phyloP scores from a whole-genome alignment of 495 filamentous ascomycete genomes.

The Xylaria acuta region DNA sequence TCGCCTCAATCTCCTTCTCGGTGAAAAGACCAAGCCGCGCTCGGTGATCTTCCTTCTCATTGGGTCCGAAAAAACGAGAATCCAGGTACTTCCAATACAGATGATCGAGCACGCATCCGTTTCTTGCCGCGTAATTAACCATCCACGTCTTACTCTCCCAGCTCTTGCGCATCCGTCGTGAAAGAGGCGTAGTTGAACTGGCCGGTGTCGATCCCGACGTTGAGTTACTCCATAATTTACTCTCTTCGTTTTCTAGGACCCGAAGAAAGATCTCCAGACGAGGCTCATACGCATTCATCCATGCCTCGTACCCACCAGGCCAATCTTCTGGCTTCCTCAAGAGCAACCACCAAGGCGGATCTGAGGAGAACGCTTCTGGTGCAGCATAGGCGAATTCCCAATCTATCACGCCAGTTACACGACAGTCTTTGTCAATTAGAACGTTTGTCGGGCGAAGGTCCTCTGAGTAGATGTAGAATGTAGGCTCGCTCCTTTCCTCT shows the following conservation, averaged over 20 bases:
- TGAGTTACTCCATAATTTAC: slow-evolving; percentile 2
- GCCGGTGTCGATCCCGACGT: neutral
- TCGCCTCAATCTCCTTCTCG: slow-evolving; percentile 30
- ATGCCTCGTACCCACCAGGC: slow-evolving; percentile 37
- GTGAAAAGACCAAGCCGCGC: slow-evolving; percentile 34
- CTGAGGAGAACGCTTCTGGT: slow-evolving; percentile 43
- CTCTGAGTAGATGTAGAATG: slow-evolving; percentile 32
- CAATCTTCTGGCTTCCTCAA: slow-evolving; percentile 42
- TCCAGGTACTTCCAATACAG: slow-evolving; percentile 39
- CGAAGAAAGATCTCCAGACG: slow-evolving; percentile 39
- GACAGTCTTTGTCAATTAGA: slow-evolving; percentile 30
- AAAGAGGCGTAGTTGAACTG: slow-evolving; percentile 17
- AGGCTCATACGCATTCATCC: slow-evolving; percentile 34
- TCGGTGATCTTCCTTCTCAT: slow-evolving; percentile 29
- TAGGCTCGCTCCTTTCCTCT: slow-evolving; percentile 39
- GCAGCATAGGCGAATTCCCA: slow-evolving; percentile 48
- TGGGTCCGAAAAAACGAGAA: slow-evolving; percentile 33
- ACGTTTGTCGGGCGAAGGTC: slow-evolving; percentile 38
- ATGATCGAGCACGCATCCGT: slow-evolving; percentile 42
- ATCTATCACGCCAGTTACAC: slow-evolving; percentile 34
- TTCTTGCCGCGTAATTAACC: slow-evolving; percentile 42
- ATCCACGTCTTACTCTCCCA: slow-evolving; percentile 43
- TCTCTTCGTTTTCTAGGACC: slow-evolving; percentile 37
- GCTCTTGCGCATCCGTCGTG: slow-evolving; percentile 38
- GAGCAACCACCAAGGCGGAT: slow-evolving; percentile 50